Evolutionary conservation across 2,329 filamentous ascomycete species (phyloP).

Genomic region (Eutypa lata): DNA sequence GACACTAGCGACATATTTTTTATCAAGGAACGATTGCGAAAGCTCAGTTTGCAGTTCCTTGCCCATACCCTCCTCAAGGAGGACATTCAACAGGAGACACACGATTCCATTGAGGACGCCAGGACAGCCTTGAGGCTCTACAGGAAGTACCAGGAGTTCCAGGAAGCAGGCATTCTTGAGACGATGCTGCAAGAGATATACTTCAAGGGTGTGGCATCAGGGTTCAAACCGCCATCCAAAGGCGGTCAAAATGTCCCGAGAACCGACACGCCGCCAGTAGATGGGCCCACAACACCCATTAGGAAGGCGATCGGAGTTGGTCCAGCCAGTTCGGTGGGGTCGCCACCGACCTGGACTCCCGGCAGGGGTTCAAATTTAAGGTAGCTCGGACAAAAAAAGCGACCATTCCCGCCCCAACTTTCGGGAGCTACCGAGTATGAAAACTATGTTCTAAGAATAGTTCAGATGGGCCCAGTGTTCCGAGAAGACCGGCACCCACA

Average conservation of each 20-base stretch:
- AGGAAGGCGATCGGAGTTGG: slow-evolving; percentile 7
- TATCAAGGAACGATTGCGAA: slow-evolving; percentile 75
- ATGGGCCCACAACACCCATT: slow-evolving; percentile 18
- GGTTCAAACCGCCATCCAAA: slow-evolving; percentile 52
- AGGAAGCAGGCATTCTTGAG: slow-evolving; percentile 80
- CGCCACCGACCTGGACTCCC: not conserved
- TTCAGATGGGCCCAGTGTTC: not conserved
- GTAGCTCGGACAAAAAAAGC: not conserved
- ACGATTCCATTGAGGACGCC: slow-evolving; percentile 95
- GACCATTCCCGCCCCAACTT: not conserved
- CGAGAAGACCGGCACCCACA: not conserved
- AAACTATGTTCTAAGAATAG: not conserved
- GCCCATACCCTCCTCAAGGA: slow-evolving; percentile 90
- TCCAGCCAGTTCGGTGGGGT: not conserved
- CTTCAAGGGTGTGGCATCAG: slow-evolving; percentile 55
- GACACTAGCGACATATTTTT: slow-evolving; percentile 94
- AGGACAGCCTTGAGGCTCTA: slow-evolving; percentile 85
- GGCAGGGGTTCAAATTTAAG: not conserved
- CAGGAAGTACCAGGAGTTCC: slow-evolving; percentile 84
- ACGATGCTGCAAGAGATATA: slow-evolving; percentile 87
- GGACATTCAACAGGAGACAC: slow-evolving; percentile 87
- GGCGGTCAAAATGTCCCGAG: slow-evolving; percentile 11
- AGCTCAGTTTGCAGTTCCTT: slow-evolving; percentile 84
- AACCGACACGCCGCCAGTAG: slow-evolving; percentile 26
- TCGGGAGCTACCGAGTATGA: not conserved